A percentile compares a stretch with the other conserved stretches of the same genome.
Evolutionary conservation across 1,284 basidiomycete species (phyloP).

Genomic region (Leccinum pallidistipes): DNA sequence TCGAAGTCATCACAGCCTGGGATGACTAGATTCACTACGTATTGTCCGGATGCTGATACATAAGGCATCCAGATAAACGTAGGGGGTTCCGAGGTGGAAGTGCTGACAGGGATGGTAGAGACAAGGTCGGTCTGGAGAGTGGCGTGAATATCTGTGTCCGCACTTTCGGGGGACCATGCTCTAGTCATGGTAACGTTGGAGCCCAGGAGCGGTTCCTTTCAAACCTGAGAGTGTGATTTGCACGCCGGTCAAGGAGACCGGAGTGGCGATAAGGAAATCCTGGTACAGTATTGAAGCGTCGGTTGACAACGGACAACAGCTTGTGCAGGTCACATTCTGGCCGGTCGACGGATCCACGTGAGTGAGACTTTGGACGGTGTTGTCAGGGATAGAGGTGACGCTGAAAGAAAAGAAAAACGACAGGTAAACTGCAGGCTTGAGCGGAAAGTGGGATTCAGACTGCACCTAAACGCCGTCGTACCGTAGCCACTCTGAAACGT

Average conservation of each 20-base stretch:
- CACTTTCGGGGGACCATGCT: constrained; percentile 64
- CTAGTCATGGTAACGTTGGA: constrained; percentile 67
- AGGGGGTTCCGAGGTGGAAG: constrained; percentile 58
- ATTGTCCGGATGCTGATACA: constrained; percentile 84
- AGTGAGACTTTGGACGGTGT: constrained; percentile 72
- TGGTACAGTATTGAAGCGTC: constrained; percentile 79
- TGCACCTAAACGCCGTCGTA: constrained; percentile 84
- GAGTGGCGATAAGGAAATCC: constrained; percentile 77
- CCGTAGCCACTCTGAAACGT: constrained; percentile 81
- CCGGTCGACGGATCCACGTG: constrained; percentile 79
- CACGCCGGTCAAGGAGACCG: constrained; percentile 75
- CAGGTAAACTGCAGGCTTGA: constrained; percentile 1
- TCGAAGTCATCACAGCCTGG: constrained; percentile 85
- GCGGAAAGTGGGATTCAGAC: constrained; percentile 6
- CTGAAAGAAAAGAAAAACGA: constrained; percentile 40
- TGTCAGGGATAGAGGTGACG: constrained; percentile 86
- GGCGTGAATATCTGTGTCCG: constrained; percentile 73
- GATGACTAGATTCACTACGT: constrained; percentile 81
- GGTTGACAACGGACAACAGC: constrained; percentile 73
- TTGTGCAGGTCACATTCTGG: constrained; percentile 69
- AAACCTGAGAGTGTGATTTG: constrained; percentile 80
- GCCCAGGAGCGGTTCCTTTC: constrained; percentile 76
- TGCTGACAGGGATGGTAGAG: constrained; percentile 66
- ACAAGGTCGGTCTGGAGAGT: constrained; percentile 78
- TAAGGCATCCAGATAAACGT: constrained; percentile 90